Conservation (phyloP, 139 green algal genomes). For the Chlamydomonas sp. region DNA sequence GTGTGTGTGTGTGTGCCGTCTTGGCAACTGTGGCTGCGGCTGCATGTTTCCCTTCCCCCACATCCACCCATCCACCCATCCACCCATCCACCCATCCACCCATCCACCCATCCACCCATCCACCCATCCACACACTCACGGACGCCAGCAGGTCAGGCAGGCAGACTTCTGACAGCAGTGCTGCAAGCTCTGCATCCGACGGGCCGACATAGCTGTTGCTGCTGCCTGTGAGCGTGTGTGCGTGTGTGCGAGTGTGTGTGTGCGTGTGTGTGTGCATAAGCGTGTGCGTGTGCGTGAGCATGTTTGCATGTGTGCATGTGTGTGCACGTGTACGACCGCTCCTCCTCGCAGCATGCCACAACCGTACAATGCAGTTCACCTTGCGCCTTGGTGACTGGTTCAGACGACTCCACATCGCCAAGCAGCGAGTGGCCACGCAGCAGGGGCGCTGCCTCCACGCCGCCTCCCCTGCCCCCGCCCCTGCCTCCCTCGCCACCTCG, state of each 20-base stretch:
- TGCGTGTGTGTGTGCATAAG: background rate
- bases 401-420: too few relatives aligned
- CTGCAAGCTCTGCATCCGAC: constrained; percentile 39
- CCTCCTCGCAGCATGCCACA: background rate
- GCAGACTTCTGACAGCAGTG: constrained; percentile 34
- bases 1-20: too few relatives aligned
- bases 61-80: background rate
- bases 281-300: background rate
- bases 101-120: too few relatives aligned
- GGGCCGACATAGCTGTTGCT: background rate
- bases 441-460: too few relatives aligned
- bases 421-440: too few relatives aligned
- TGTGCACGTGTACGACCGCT: background rate
- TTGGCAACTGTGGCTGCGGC: too few relatives aligned
- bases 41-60: background rate
- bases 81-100: constrained; percentile 6
- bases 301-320: background rate
- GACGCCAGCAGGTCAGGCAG: constrained; percentile 35
- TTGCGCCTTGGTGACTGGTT: too few relatives aligned
- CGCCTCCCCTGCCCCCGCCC: too few relatives aligned
- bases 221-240: background rate
- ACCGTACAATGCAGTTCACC: too few relatives aligned
- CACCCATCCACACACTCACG: constrained; percentile 10
- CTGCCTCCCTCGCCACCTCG: too few relatives aligned
- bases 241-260: background rate